Conservation (phyloP, 768 basidiomycete species). For the Suillus americanus region DNA sequence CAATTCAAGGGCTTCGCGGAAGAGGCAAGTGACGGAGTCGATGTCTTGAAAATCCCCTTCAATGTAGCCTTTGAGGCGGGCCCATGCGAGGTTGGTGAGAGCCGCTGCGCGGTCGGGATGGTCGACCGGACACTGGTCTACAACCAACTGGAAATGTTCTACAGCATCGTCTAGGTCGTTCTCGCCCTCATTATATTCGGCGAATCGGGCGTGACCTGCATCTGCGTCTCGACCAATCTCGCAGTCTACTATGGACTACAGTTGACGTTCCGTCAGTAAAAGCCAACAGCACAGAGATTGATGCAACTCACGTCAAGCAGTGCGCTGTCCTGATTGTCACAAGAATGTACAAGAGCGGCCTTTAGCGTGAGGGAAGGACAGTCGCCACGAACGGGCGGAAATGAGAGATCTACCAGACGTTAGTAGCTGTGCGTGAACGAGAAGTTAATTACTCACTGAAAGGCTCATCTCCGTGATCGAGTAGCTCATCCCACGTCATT, state of each 20-base stretch:
- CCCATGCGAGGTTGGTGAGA: background rate
- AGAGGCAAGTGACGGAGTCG: background rate
- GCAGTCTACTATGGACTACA: background rate
- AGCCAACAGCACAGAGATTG: background rate
- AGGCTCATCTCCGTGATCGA: background rate
- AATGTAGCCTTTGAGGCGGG: background rate
- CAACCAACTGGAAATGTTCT: background rate
- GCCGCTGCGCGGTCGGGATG: background rate
- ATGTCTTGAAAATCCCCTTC: background rate
- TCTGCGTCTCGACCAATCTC: background rate
- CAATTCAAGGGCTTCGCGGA: background rate
- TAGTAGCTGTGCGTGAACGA: background rate
- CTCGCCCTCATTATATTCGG: background rate
- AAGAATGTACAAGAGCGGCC: background rate
- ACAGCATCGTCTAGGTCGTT: background rate
- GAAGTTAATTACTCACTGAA: background rate
- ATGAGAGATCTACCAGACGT: background rate
- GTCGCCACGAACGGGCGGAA: background rate
- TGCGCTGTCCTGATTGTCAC: background rate
- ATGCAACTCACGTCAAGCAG: background rate
- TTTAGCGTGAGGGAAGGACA: background rate
- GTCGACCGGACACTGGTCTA: background rate
- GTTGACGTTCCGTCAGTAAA: background rate
- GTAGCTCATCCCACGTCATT: background rate
- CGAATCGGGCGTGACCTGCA: background rate